Evolutionary conservation across 176 grass and related monocot genomes (phyloP).

Genomic region (Avena sativa): DNA sequence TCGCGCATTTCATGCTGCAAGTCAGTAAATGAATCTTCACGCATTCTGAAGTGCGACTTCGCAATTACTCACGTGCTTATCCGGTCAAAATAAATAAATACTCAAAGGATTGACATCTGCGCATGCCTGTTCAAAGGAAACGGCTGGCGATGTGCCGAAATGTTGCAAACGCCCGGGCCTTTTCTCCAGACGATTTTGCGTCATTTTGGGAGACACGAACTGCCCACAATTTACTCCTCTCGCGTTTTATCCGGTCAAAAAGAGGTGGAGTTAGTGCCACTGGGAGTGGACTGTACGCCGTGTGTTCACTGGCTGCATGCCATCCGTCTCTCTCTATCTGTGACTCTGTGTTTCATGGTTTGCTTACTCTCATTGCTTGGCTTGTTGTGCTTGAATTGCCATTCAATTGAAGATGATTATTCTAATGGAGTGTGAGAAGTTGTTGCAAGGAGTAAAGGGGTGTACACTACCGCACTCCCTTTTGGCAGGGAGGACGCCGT

Average conservation of each 20-base stretch:
- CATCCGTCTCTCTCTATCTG: background rate
- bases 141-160: background rate
- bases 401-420: constrained; percentile 46
- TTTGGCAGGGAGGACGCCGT: background rate
- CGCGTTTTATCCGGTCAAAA: constrained; percentile 36
- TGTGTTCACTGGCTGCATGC: constrained; percentile 16
- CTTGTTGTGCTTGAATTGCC: constrained; percentile 25
- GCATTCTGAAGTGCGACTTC: background rate
- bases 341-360: constrained; percentile 10
- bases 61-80: background rate
- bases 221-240: background rate
- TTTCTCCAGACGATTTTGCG: background rate
- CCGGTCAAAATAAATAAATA: background rate
- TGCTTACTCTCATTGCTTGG: background rate
- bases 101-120: background rate
- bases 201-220: constrained; percentile 4
- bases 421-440: constrained; percentile 37
- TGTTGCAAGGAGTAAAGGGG: constrained; percentile 48
- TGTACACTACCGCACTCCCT: background rate
- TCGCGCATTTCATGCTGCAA: background rate
- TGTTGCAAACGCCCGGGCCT: background rate
- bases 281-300: background rate
- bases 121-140: background rate
- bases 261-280: background rate
- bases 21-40: background rate